Base-by-base conservation (phyloP, 2,329 filamentous ascomycete species). In the Fusarium aywerte region DNA sequence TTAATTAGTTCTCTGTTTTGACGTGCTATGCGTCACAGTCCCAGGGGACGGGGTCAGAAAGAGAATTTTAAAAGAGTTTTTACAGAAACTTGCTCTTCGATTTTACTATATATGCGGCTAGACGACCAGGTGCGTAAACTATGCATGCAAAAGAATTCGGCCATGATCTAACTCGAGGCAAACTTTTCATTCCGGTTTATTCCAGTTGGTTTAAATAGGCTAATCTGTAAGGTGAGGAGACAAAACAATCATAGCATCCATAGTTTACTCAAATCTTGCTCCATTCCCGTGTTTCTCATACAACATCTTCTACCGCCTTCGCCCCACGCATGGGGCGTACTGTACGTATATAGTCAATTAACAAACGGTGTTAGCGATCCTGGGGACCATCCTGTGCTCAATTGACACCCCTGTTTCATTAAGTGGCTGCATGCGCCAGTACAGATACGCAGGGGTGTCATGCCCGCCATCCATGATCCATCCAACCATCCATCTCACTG, bases 391-490 rank as follows among this genome's bases (percentile, higher is more conserved):
- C 60, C 60, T 42, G 57, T 68, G 70, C 65, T 73, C 68, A 65
- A 63, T 63, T 55, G 61, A 58, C 58, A 69, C 71, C 71, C 71
- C 71, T 73, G 71, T 66, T 62, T 69, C 64, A 74, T 74, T 73
- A 74, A 74, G 72, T 74, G 72, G 71, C 71, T 74, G 72, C 72
- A 74, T 73, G 59, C 68, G 67, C 69, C 71, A 62, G 61, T 58
- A 49, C 45, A 49, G 45, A 49, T 49, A 45, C 68, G 57, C 72
- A 74, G 70, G 72, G 72, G 70, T 74, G 62, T 67, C 65, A 73
- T 74, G 71, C 72, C 70, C 62, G 70, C 71, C 70, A 74, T 73
- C 54, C 63, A 67, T 53, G 38, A 32, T 33, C 49, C 39, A 64
- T 63, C 68, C 51, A 70, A 68, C 70, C 38, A 64, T 63, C 70